These are phyloP conservation scores for Albifimbria verrucaria DNA, from an alignment of 2,329 filamentous ascomycete genomes.

Conservation along the genomic window DNA sequence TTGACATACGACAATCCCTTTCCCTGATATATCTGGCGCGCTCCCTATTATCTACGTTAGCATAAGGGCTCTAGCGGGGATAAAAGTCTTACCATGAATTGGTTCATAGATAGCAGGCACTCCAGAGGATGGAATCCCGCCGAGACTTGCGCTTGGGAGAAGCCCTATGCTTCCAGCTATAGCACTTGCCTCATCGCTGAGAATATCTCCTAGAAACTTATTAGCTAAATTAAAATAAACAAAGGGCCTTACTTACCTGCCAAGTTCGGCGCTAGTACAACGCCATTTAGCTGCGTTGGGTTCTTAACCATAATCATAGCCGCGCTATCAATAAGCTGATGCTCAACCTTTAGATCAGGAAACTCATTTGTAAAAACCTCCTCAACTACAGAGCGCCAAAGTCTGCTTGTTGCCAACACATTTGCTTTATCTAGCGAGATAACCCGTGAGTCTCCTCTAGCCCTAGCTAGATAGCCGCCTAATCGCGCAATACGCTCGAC, in stretches of 20 bases:
- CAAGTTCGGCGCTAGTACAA: slow-evolving; percentile 80
- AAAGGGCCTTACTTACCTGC: slow-evolving; percentile 15
- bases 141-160: slow-evolving; percentile 18
- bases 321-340: slow-evolving; percentile 88
- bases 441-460: slow-evolving; percentile 64
- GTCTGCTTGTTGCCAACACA: slow-evolving; percentile 77
- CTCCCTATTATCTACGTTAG: slow-evolving; percentile 12
- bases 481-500: slow-evolving; percentile 82
- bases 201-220: slow-evolving; percentile 13
- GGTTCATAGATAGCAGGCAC: slow-evolving; percentile 17
- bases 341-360: slow-evolving; percentile 74
- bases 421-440: slow-evolving; percentile 92
- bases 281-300: slow-evolving; percentile 77
- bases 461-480: slow-evolving; percentile 73
- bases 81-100: slow-evolving; percentile 15
- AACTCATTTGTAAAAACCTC: slow-evolving; percentile 85
- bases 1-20: slow-evolving; percentile 33
- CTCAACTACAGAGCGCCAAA: slow-evolving; percentile 81
- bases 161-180: slow-evolving; percentile 17
- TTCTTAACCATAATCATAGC: slow-evolving; percentile 96
- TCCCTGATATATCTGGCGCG: slow-evolving; percentile 14
- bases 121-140: slow-evolving; percentile 16
- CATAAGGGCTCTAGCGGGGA: slow-evolving; percentile 9
- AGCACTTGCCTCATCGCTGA: slow-evolving; percentile 16
- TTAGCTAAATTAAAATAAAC: slow-evolving; percentile 14